Evolutionary conservation across 2,329 filamentous ascomycete genomes (phyloP), one percentile per base, ranked within the genome.

Genomic region (Diaporthe nobilis): DNA sequence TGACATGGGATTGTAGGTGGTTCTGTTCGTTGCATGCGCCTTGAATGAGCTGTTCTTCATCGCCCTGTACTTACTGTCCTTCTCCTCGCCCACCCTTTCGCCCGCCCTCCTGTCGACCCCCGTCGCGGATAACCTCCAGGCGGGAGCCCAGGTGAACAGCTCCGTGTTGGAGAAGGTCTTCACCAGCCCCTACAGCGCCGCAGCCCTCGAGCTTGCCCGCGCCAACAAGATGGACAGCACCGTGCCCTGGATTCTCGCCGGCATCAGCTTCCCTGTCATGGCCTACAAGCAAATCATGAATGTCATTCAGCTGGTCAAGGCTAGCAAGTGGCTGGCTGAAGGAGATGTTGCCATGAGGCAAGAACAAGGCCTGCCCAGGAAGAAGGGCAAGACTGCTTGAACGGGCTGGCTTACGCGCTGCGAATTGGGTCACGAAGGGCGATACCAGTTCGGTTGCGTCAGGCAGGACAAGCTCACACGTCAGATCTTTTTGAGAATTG

Each of bases 41-140:
- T 87, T 98, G 79, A 99, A 99, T 85, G 97, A 99, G 86, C 87
- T 96, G 78, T 99, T 98, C 90, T 99, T 99, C 89, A 98, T 99
- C 83, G 96, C 95, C 42, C 92, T 99, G 77, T 99, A 99, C 87
- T 94, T 99, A 72, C 93, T 99, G 76, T 98, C 96, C 81, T 99
- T 99, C 89, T 97, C 94, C 75, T 98, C 95, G 75, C 96, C 96
- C 2, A 91, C 92, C 51, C 91, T 98, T 73, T 97, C 95, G 2
- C 96, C 97, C 1, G 95, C 95, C 75, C 93, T 98, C 71, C 92
- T 93, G 77, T 87, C 91, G 80, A 82, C 83, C 60, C 87, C 88
- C 73, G 87, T 87, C 71, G 86, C 84, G 44, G 86, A 86, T 63
- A 90, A 91, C 78, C 87, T 92, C 78, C 86, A 93, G 80, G 90